Evolutionary conservation across 495 filamentous ascomycete genomes (phyloP).

Genomic region (Podospora australis): DNA sequence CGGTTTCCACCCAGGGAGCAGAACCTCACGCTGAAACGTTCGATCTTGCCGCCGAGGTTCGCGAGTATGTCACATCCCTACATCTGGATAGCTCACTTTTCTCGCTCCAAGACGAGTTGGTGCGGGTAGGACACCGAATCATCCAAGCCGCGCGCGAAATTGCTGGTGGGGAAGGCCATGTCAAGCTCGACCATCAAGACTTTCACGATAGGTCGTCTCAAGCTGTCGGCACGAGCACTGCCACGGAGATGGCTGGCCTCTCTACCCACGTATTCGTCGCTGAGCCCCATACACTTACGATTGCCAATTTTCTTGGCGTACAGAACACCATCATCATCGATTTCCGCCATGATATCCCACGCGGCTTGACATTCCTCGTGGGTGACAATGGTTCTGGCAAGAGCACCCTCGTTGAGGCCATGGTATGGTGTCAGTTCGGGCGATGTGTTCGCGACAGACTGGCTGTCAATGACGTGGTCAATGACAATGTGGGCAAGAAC

Average conservation of each 20-base stretch:
- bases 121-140: slow-evolving; percentile 18
- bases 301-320: slow-evolving; percentile 30
- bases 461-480: slow-evolving; percentile 25
- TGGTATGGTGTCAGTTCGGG: slow-evolving; percentile 32
- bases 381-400: slow-evolving; percentile 10
- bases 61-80: not conserved
- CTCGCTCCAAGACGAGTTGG: slow-evolving; percentile 5
- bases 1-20: not conserved
- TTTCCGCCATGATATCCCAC: slow-evolving; percentile 20
- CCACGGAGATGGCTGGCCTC: slow-evolving; percentile 3
- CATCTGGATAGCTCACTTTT: slow-evolving; percentile 6
- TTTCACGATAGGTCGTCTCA: slow-evolving; percentile 5
- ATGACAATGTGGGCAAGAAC: slow-evolving; percentile 20
- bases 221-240: slow-evolving; percentile 5
- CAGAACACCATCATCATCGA: slow-evolving; percentile 25
- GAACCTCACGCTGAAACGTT: not conserved
- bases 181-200: not conserved
- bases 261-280: slow-evolving; percentile 22
- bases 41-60: not conserved
- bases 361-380: slow-evolving; percentile 20
- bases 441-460: slow-evolving; percentile 24
- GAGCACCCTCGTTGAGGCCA: slow-evolving; percentile 29
- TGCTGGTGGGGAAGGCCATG: slow-evolving; percentile 4
- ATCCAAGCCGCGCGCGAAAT: slow-evolving; percentile 11
- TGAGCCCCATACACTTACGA: slow-evolving; percentile 22